Evolutionary conservation across 495 filamentous ascomycete genomes (phyloP).

Genomic region (Jackrogersella minutella): DNA sequence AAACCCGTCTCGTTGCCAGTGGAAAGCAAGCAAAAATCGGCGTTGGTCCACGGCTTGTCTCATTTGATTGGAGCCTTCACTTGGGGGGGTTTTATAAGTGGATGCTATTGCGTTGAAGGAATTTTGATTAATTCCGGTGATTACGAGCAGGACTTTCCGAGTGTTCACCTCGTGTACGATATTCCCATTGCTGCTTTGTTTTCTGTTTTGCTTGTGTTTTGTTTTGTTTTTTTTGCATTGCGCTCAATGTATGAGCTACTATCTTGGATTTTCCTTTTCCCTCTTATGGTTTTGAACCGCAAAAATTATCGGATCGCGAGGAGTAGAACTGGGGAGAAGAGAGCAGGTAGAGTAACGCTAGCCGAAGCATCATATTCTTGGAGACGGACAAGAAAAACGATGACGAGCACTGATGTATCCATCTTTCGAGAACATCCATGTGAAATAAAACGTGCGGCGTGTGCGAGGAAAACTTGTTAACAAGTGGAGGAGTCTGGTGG

Average conservation of each 20-base stretch:
- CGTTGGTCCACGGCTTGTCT: constrained; percentile 32
- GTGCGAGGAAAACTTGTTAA: not conserved
- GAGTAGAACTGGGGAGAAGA: constrained; percentile 12
- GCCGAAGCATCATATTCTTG: constrained; percentile 7
- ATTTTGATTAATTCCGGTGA: constrained; percentile 11
- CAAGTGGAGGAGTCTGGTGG: not conserved
- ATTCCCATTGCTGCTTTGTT: constrained; percentile 14
- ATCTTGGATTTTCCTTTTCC: constrained; percentile 3
- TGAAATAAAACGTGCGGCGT: not conserved
- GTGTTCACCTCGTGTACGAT: constrained; percentile 33
- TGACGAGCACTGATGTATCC: not conserved
- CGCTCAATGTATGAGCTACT: not conserved
- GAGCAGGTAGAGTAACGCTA: constrained; percentile 13
- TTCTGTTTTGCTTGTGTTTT: no score
- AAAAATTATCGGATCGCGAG: constrained; percentile 16
- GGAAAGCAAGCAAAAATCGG: constrained; percentile 32
- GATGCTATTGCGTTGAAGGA: constrained; percentile 13
- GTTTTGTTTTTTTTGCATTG: no score
- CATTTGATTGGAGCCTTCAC: constrained; percentile 13
- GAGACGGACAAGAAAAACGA: constrained; percentile 15
- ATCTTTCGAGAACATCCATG: not conserved
- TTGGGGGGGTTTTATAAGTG: not conserved
- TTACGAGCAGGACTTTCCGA: constrained; percentile 15
- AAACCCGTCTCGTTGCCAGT: constrained; percentile 8
- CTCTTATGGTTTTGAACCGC: not conserved